Conservation (phyloP, 495 filamentous ascomycete genomes). For the Aspergillus egyptiacus region DNA sequence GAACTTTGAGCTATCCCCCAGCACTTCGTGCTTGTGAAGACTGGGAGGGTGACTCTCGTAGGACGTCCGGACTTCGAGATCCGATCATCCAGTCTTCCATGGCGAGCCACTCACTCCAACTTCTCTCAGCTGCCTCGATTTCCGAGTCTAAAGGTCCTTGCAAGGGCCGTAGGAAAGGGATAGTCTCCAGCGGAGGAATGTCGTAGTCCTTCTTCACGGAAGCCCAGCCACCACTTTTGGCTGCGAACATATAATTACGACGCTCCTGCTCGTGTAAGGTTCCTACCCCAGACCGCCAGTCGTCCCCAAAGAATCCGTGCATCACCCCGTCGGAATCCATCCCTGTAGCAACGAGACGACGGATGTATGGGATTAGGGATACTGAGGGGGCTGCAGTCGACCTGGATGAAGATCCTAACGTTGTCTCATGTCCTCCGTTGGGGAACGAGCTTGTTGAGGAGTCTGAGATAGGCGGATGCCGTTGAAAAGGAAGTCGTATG, state of each 20-base stretch:
- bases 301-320: slow-evolving; percentile 92
- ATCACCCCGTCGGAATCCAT: slow-evolving; percentile 80
- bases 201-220: slow-evolving; percentile 87
- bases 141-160: slow-evolving; percentile 68
- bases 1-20: slow-evolving; percentile 12
- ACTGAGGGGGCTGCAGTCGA: slow-evolving; percentile 42
- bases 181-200: slow-evolving; percentile 67
- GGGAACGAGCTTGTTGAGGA: slow-evolving; percentile 23
- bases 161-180: slow-evolving; percentile 80
- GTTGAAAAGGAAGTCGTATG: slow-evolving; percentile 55
- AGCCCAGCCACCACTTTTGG: slow-evolving; percentile 85
- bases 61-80: slow-evolving; percentile 45
- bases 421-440: slow-evolving; percentile 7
- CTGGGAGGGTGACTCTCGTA: slow-evolving; percentile 41
- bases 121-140: slow-evolving; percentile 75
- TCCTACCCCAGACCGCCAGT: slow-evolving; percentile 74
- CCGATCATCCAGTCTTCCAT: slow-evolving; percentile 62
- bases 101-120: slow-evolving; percentile 46
- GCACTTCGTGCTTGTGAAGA: slow-evolving; percentile 33
- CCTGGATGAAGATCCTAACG: slow-evolving; percentile 15
- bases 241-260: slow-evolving; percentile 89
- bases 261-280: slow-evolving; percentile 83
- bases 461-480: slow-evolving; percentile 31
- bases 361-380: slow-evolving; percentile 82
- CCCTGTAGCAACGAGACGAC: slow-evolving; percentile 84